Evolutionary conservation across 805 yeast genomes (phyloP).

Genomic region (Lipomyces spencermartinsiae): DNA sequence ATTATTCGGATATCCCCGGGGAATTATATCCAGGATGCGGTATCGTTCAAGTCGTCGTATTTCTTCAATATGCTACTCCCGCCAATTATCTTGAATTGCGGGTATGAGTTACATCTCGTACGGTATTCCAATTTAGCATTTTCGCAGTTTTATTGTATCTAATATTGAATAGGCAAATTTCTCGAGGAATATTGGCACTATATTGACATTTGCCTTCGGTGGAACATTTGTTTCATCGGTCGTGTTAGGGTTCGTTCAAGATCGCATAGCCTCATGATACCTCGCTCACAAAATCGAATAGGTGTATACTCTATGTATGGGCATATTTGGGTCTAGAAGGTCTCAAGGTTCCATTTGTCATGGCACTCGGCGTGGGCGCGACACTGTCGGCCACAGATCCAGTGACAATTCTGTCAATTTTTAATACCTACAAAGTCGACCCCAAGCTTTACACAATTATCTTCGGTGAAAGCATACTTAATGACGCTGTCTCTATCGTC

Average conservation of each 20-base stretch:
- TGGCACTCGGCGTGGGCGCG: constrained; percentile 96
- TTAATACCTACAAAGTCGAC: constrained; percentile 97
- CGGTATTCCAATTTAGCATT: neutral
- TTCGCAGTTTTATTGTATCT: neutral
- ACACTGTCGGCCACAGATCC: constrained; percentile 98
- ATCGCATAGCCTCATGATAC: neutral
- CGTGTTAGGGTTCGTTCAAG: constrained; percentile 79
- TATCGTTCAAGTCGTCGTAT: constrained; percentile 90
- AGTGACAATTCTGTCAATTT: constrained; percentile 92
- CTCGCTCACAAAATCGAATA: neutral
- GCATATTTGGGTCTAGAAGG: constrained; percentile 91
- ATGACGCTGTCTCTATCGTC: constrained; percentile 98
- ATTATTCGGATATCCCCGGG: constrained; percentile 92
- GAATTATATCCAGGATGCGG: constrained; percentile 95
- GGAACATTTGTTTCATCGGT: constrained; percentile 94
- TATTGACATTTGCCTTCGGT: constrained; percentile 91
- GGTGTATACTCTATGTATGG: constrained; percentile 65
- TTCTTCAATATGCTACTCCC: constrained; percentile 94
- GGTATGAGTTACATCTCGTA: constrained; percentile 84
- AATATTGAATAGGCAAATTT: constrained; percentile 68
- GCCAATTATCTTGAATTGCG: constrained; percentile 94
- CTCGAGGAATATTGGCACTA: constrained; percentile 88
- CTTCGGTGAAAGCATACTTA: constrained; percentile 92
- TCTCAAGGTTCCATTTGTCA: constrained; percentile 88
- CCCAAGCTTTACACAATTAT: constrained; percentile 96